phyloP scores from a whole-genome alignment of 2,329 filamentous ascomycete genomes.

The Fonsecaea nubica region DNA sequence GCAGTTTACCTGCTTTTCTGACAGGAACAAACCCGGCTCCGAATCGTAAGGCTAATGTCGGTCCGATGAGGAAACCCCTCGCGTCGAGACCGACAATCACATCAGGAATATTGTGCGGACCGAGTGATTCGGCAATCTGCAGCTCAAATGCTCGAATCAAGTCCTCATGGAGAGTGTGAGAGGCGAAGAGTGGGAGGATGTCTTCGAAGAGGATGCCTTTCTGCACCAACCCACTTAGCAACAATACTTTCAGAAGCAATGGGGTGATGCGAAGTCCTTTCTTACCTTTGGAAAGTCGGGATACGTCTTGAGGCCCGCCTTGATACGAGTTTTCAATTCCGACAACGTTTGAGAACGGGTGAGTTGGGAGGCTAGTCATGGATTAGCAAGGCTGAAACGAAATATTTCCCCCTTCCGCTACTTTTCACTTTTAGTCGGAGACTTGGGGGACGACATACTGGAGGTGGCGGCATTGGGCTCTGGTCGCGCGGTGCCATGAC shows the following conservation, averaged over 20 bases:
- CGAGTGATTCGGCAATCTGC: constrained; percentile 71
- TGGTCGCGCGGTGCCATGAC: constrained; percentile 40
- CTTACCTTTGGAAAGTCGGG: constrained; percentile 38
- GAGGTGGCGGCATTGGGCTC: constrained; percentile 41
- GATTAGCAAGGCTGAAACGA: constrained; percentile 29
- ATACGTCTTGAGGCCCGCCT: constrained; percentile 34
- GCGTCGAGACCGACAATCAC: constrained; percentile 93
- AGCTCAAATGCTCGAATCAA: constrained; percentile 86
- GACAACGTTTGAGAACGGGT: constrained; percentile 39
- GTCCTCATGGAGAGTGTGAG: constrained; percentile 73
- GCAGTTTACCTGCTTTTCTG: constrained; percentile 93
- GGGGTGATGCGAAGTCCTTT: neutral
- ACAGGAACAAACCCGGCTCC: constrained; percentile 90
- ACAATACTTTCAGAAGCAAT: neutral
- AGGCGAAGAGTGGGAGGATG: constrained; percentile 93
- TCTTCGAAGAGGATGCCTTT: constrained; percentile 89
- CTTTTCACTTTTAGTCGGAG: constrained; percentile 1
- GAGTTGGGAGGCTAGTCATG: constrained; percentile 39
- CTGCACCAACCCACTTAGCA: constrained; percentile 28
- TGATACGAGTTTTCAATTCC: constrained; percentile 31
- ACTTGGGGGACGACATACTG: constrained; percentile 33
- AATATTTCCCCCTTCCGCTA: neutral
- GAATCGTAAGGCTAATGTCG: constrained; percentile 80
- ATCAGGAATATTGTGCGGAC: constrained; percentile 71
- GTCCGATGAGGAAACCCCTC: constrained; percentile 93